Conservation (phyloP, 2,329 filamentous ascomycete genomes). For the Oidium heveae region DNA sequence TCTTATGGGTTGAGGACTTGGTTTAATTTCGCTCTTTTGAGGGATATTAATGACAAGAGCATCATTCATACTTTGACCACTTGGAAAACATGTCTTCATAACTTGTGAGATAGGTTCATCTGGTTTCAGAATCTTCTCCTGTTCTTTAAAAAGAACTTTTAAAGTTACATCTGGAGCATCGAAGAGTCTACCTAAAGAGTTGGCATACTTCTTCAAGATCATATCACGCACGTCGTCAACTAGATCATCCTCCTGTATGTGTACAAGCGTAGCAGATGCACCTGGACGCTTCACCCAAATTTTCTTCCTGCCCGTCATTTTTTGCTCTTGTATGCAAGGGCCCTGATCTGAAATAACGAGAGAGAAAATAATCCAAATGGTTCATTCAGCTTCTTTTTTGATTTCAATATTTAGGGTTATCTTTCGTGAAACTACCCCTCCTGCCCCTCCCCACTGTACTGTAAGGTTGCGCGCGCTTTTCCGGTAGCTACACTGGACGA, state of each 20-base stretch:
- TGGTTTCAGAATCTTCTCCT: constrained; percentile 50
- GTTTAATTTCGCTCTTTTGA: constrained; percentile 46
- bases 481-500: too few relatives aligned
- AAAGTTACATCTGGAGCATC: constrained; percentile 77
- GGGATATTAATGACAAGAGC: constrained; percentile 80
- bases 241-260: constrained; percentile 65
- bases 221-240: constrained; percentile 87
- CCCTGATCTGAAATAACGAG: too few relatives aligned
- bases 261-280: constrained; percentile 67
- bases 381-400: too few relatives aligned
- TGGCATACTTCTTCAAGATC: constrained; percentile 80
- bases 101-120: constrained; percentile 63
- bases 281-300: constrained; percentile 83
- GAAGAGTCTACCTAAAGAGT: constrained; percentile 69
- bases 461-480: too few relatives aligned
- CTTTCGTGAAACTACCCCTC: too few relatives aligned
- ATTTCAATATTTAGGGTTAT: too few relatives aligned
- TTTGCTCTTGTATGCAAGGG: not conserved
- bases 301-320: constrained; percentile 43
- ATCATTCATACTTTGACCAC: constrained; percentile 69
- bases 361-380: too few relatives aligned
- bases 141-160: constrained; percentile 48
- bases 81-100: constrained; percentile 62
- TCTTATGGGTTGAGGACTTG: constrained; percentile 39
- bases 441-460: too few relatives aligned